Percentiles rank a stretch among this genome's conserved stretches.
These are phyloP conservation scores for Leishmania major DNA, from an alignment of 208 protist species.

Conservation along the genomic window DNA sequence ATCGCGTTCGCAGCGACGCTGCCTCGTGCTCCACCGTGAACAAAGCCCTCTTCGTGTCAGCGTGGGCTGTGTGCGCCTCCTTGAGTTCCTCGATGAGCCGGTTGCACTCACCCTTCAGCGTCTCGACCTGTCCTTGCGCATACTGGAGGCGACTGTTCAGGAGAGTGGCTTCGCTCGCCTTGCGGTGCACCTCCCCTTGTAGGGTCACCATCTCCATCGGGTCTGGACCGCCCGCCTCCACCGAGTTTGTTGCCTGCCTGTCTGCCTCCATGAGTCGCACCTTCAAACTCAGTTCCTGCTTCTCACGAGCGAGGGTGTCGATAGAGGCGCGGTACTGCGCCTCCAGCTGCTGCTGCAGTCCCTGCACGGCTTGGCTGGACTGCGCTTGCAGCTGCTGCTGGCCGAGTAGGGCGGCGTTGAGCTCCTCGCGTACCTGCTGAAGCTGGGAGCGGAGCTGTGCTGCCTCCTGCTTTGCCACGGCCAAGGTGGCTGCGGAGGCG, in stretches of 20 bases:
- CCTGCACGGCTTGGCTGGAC: conserved; percentile 1
- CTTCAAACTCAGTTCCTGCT: conserved; percentile 46
- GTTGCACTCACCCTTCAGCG: conserved; percentile 68
- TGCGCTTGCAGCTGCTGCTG: conserved; percentile 22
- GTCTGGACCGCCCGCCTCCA: conserved; percentile 26
- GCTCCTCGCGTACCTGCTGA: conserved; percentile 38
- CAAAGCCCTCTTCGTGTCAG: conserved; percentile 56
- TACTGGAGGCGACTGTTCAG: conserved; percentile 67
- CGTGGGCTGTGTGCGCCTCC: conserved; percentile 36
- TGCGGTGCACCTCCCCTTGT: conserved; percentile 59
- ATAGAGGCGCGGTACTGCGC: conserved; percentile 40
- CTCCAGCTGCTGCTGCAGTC: conserved; percentile 38
- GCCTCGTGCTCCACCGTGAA: conserved; percentile 73
- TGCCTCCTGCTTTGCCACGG: conserved; percentile 23
- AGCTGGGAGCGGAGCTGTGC: conserved; percentile 38
- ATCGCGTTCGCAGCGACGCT: conserved; percentile 49
- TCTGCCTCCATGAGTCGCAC: conserved; percentile 43
- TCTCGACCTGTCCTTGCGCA: conserved; percentile 68
- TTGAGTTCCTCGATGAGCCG: conserved; percentile 75
- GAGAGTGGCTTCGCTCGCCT: conserved; percentile 55
- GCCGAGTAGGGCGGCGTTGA: conserved; percentile 27
- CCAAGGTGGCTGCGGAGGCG: background rate
- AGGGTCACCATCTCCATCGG: conserved; percentile 41
- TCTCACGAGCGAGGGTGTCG: conserved; percentile 50
- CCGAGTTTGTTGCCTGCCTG: conserved; percentile 19